Conservation (phyloP, 108 stramenopile species). For the Ochromonas danica region DNA sequence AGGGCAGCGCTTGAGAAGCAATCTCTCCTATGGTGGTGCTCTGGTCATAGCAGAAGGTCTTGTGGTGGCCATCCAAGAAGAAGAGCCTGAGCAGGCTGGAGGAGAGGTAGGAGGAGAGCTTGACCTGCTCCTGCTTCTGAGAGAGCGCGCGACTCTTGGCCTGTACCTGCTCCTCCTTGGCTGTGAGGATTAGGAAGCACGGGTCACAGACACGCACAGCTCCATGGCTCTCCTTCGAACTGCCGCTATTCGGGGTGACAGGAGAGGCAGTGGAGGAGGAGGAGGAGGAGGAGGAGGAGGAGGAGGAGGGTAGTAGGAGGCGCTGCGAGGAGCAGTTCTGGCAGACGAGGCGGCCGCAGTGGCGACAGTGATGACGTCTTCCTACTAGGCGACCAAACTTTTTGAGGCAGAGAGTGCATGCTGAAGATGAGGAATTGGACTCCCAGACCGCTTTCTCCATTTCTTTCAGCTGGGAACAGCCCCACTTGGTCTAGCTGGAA, state of each 20-base stretch:
- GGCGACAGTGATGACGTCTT: background rate
- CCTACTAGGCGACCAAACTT: background rate
- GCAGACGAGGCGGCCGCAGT: background rate
- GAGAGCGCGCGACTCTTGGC: too few relatives aligned
- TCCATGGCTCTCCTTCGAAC: background rate
- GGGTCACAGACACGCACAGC: background rate
- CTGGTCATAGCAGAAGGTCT: background rate
- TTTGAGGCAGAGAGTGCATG: background rate
- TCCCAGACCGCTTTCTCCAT: too few relatives aligned
- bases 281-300: too few relatives aligned
- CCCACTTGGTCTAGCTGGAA: too few relatives aligned
- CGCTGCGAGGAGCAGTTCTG: background rate
- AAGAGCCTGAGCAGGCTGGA: background rate
- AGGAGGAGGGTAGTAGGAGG: too few relatives aligned
- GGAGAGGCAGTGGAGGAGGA: too few relatives aligned
- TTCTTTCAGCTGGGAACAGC: too few relatives aligned
- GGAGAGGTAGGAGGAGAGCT: background rate
- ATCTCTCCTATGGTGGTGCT: background rate
- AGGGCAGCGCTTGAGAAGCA: background rate
- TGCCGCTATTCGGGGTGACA: too few relatives aligned
- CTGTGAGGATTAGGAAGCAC: background rate
- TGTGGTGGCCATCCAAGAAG: background rate
- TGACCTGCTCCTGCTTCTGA: background rate
- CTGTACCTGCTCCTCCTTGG: background rate
- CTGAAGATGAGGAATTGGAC: background rate